Base-by-base conservation (phyloP, 2,329 filamentous ascomycete species). In the Pseudogymnoascus sp. region DNA sequence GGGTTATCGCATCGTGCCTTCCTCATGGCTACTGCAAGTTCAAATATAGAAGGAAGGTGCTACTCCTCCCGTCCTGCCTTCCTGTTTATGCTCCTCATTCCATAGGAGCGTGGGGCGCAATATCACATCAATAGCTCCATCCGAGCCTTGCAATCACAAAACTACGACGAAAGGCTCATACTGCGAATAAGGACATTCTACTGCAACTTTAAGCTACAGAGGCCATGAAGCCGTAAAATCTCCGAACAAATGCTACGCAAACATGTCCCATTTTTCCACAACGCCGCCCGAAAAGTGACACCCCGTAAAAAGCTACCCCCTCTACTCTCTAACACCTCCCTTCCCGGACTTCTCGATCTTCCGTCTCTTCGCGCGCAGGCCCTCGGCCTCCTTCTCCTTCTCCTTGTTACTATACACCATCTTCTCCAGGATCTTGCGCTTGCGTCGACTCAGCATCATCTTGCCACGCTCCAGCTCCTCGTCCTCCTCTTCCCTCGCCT, bases 371-470 rank as follows among this genome's bases (percentile, higher is more conserved):
- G 83, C 84, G 69, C 93, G 84, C 74, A 99, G 79, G 78, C 88
- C 90, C 80, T 93, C 89, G 58, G 93, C 90, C 79, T 96, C 91
- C 25, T 87, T 89, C 69, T 93, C 93, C 81, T 91, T 90, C 83
- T 95, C 93, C 78, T 88, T 93, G 77, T 97, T 96, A 66, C 87
- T 92, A 78, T 96, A 96, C 73, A 92, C 83, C 91, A 99, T 99
- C 81, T 97, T 95, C 81, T 97, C 95, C 69, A 93, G 89, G 71
- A 97, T 80, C 86, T 97, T 97, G 71, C 95, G 84, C 87, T 97
- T 99, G 85, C 96, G 95, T 77, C 96, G 90, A 76, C 89, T 90
- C 81, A 97, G 88, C 95, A 99, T 99, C 80, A 96, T 95, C 85
- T 96, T 97, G 75, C 91, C 88, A 66, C 93, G 84, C 76, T 96